phyloP scores from a whole-genome alignment of 148 eudicot genomes.

The Agrostemma githago region DNA sequence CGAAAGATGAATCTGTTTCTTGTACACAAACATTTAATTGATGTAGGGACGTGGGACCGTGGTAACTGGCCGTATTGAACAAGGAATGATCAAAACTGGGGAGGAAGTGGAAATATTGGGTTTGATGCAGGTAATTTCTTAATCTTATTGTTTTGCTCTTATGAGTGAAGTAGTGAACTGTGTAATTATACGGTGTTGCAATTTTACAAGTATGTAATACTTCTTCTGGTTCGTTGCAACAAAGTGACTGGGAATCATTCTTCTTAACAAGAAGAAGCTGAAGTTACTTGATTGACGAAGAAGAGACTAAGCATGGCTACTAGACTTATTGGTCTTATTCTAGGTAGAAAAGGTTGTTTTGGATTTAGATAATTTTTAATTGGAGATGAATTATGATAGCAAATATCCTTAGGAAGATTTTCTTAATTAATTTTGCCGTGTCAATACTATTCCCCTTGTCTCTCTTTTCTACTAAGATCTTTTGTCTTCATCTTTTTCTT shows the following conservation, averaged over 20 bases:
- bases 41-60: constrained; percentile 96
- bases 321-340: neutral
- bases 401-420: neutral
- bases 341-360: neutral
- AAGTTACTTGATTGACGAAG: too few species aligned
- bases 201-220: neutral
- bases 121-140: constrained; percentile 58
- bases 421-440: neutral
- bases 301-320: neutral
- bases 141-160: constrained; percentile 8
- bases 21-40: neutral
- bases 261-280: neutral
- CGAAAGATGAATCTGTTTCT: neutral
- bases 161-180: neutral
- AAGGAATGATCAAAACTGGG: constrained; percentile 84
- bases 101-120: constrained; percentile 91
- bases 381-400: neutral
- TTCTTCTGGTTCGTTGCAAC: neutral
- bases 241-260: neutral
- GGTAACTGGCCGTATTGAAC: constrained; percentile 96
- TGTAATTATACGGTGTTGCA: neutral
- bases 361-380: neutral
- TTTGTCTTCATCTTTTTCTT: neutral
- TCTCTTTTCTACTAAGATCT: neutral
- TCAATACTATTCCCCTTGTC: neutral